A percentile compares a stretch with the other conserved stretches of the same genome.
Conservation (phyloP, 2,329 filamentous ascomycete genomes). For the Aureobasidium musti region DNA sequence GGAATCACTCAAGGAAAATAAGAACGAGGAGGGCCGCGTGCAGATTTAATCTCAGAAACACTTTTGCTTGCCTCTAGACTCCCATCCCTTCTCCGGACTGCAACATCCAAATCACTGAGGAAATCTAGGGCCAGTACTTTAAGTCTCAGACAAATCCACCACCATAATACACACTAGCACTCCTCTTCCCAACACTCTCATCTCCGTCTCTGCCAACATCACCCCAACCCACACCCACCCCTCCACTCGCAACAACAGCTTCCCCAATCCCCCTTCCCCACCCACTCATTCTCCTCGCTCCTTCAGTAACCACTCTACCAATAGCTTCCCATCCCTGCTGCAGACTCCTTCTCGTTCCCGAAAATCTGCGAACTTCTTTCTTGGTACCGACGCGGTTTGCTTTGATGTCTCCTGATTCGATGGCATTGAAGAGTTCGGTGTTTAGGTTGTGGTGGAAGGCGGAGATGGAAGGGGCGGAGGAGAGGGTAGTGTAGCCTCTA, state of each 20-base stretch:
- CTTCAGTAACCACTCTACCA: neutral
- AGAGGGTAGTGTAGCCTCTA: neutral
- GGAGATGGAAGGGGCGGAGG: neutral
- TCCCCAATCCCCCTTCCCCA: neutral
- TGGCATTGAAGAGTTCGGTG: neutral
- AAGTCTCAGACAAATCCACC: conserved; percentile 8
- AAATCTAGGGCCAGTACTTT: too few relatives aligned
- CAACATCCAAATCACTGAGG: neutral
- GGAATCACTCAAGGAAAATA: too few relatives aligned
- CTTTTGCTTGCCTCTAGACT: neutral
- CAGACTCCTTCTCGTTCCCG: neutral
- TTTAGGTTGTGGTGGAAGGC: neutral
- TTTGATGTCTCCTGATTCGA: neutral
- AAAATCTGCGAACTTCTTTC: neutral
- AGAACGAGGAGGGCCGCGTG: too few relatives aligned
- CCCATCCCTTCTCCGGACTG: neutral
- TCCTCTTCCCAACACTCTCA: neutral
- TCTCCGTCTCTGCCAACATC: neutral
- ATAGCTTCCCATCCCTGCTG: neutral
- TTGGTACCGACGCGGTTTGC: neutral
- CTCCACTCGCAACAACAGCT: conserved; percentile 4
- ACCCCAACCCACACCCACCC: conserved; percentile 8
- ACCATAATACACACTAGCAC: conserved; percentile 7
- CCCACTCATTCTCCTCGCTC: neutral
- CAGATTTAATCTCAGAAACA: too few relatives aligned